These are phyloP conservation scores for Camptophora hylomeconis DNA, from an alignment of 2,329 filamentous ascomycete genomes.

Conservation along the genomic window DNA sequence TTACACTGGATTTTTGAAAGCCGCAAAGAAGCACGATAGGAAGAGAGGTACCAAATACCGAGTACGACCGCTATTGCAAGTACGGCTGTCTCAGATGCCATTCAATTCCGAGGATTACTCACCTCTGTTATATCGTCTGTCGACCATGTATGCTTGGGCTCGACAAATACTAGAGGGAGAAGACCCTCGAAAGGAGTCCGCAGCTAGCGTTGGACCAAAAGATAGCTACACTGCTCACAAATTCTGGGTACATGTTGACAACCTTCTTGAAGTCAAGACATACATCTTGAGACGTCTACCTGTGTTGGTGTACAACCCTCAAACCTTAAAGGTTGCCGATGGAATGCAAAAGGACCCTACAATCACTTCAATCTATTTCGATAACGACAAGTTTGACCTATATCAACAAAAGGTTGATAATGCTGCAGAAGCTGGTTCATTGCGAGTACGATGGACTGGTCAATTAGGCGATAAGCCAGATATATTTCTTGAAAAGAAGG, in stretches of 20 bases:
- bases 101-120: constrained; percentile 95
- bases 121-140: constrained; percentile 74
- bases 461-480: constrained; percentile 66
- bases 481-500: constrained; percentile 82
- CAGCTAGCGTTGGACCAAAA: constrained; percentile 26
- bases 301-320: constrained; percentile 83
- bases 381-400: constrained; percentile 71
- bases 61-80: constrained; percentile 81
- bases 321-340: constrained; percentile 70
- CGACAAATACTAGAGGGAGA: constrained; percentile 64
- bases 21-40: constrained; percentile 97
- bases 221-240: constrained; percentile 78
- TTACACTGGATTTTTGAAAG: constrained; percentile 95
- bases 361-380: constrained; percentile 92
- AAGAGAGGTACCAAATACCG: constrained; percentile 78
- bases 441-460: constrained; percentile 86
- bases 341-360: constrained; percentile 67
- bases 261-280: constrained; percentile 93
- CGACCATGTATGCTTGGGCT: constrained; percentile 90
- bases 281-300: constrained; percentile 83
- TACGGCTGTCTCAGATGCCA: constrained; percentile 72
- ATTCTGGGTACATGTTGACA: constrained; percentile 95
- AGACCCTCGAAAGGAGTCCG: constrained; percentile 31
- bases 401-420: constrained; percentile 77
- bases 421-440: constrained; percentile 60